Conservation (phyloP, 768 basidiomycete genomes). For the Russula lepida region DNA sequence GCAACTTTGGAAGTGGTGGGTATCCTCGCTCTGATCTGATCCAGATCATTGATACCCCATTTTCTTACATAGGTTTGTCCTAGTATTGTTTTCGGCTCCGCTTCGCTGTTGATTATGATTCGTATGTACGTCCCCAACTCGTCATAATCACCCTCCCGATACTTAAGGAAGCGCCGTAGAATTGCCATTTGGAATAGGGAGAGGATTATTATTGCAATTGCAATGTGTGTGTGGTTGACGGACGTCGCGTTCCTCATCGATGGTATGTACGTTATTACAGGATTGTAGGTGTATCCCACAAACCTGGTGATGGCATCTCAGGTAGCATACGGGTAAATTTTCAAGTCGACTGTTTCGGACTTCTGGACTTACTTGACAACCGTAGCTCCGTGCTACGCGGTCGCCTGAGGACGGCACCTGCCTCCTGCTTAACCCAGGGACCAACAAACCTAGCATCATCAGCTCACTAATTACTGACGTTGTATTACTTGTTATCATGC, state of each 20-base stretch:
- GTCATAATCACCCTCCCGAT: background rate
- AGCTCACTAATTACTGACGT: background rate
- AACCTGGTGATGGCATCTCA: background rate
- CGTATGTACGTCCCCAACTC: background rate
- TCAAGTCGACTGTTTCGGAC: background rate
- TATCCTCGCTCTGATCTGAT: background rate
- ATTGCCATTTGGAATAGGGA: conserved; percentile 5
- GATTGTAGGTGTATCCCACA: too few species aligned
- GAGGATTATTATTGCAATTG: background rate
- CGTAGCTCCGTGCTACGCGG: background rate
- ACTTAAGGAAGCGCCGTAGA: background rate
- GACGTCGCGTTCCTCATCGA: background rate
- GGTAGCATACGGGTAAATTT: background rate
- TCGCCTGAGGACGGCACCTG: background rate
- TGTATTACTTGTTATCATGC: background rate
- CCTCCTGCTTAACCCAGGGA: background rate
- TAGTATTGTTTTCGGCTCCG: background rate
- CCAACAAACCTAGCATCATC: background rate
- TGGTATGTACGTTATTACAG: background rate
- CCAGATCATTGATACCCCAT: too few species aligned
- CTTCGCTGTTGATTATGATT: background rate
- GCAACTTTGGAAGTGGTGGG: background rate
- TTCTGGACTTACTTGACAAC: background rate
- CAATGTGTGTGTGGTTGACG: background rate
- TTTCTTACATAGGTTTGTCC: background rate